Evolutionary conservation across 257 asterid species (phyloP), one percentile per base, ranked within the genome.

Genomic region (Nicotiana undulata): DNA sequence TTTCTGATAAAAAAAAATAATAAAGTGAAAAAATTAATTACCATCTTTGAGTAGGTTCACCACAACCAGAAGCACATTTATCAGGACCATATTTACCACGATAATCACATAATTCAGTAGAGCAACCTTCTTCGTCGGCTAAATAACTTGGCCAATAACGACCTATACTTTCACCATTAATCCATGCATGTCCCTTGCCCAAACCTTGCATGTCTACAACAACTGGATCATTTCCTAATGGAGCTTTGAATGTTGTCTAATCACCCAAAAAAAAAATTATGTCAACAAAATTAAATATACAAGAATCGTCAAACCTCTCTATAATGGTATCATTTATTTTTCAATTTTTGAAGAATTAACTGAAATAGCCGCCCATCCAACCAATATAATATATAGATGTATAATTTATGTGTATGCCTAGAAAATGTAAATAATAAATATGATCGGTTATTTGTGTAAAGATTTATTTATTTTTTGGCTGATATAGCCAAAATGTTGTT

Each of bases 111-210:
- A 94, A 85, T 9, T 86, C 87, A 0, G n/a, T 28, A 9, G 92
- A 82, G 44, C 98, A 94, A 40, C 82, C 85, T 3, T 84, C 86
- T 0, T 59, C 81, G 0, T 13, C 65, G 3, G 95, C 92, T 9
- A 94, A 9, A 70, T 49, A 88, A 60, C 88, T 79, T 0, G 97
- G 94, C 97, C 98, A 94, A 12, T 92, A 91, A 3, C 98, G 88
- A 0, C 98, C 97, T 0, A 92, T 58, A 20, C 84, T 90, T 7
- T 90, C 81, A 0, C 97, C 97, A 11, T 94, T 93, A 0, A 93
- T 89, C 98, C 98, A 93, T 7, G 92, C 96, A 3, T 56, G 1
- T 1, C 98, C 98, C 65, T 93, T 93, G 10, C 93, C 94, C 46
- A 93, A 15, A 22, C 97, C 97, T 37, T 66, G 76, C 44, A 91